phyloP scores from a whole-genome alignment of 768 basidiomycete genomes.

The Sporobolomyces pararoseus region DNA sequence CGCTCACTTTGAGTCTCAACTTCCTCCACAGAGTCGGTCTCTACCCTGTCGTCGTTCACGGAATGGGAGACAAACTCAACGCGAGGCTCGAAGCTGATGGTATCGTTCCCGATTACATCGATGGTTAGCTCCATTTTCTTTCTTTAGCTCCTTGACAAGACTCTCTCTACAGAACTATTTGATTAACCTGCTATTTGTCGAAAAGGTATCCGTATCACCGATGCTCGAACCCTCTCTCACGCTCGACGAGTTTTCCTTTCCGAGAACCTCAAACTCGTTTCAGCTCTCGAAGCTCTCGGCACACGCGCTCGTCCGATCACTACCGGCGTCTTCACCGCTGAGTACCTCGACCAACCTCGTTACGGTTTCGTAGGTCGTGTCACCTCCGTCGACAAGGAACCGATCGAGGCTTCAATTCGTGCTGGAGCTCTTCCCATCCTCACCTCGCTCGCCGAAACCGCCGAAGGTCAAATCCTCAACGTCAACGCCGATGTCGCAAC shows the following conservation, averaged over 20 bases:
- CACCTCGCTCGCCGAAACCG: constrained; percentile 87
- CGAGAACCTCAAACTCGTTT: constrained; percentile 92
- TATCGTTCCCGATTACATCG: constrained; percentile 91
- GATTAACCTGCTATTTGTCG: no score
- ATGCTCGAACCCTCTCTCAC: constrained; percentile 87
- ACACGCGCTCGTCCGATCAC: constrained; percentile 97
- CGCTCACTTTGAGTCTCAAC: constrained; percentile 88
- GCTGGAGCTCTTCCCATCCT: constrained; percentile 94
- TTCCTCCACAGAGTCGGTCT: constrained; percentile 95
- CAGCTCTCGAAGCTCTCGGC: constrained; percentile 85
- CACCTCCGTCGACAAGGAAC: constrained; percentile 88
- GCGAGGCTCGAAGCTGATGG: constrained; percentile 88
- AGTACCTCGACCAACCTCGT: constrained; percentile 89
- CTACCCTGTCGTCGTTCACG: constrained; percentile 96
- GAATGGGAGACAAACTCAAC: constrained; percentile 71
- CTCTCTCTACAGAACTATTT: no score
- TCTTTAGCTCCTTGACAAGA: background rate
- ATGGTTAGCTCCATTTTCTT: constrained; percentile 48
- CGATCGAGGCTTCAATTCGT: constrained; percentile 91
- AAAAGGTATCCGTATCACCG: constrained; percentile 87
- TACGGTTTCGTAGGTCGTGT: constrained; percentile 96
- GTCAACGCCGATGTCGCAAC: constrained; percentile 99
- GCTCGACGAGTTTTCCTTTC: constrained; percentile 95
- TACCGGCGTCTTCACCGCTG: constrained; percentile 94
- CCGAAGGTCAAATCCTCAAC: constrained; percentile 96